Evolutionary conservation across 139 green algal genomes (phyloP).

Genomic region (Coccomyxa sp.): DNA sequence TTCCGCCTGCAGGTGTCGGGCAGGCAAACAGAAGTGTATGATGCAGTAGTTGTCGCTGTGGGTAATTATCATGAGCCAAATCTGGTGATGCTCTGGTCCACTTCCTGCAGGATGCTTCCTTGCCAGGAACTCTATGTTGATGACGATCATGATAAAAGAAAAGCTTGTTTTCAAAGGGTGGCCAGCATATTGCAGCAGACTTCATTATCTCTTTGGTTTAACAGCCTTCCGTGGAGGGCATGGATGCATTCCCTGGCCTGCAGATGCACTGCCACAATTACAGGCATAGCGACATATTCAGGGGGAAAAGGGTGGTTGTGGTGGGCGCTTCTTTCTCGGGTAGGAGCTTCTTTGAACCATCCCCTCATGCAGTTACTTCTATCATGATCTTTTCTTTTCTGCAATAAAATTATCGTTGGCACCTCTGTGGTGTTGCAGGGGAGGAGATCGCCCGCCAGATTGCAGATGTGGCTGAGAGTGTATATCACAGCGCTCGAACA

Average conservation of each 20-base stretch:
- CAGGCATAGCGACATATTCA: conserved; percentile 43
- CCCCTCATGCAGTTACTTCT: neutral
- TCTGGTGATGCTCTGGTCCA: conserved; percentile 20
- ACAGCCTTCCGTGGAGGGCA: conserved; percentile 25
- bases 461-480: conserved; percentile 32
- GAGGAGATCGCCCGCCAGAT: conserved; percentile 68
- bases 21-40: conserved; percentile 39
- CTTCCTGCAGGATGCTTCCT: too few species aligned
- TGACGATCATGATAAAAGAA: too few species aligned
- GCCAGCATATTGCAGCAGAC: neutral
- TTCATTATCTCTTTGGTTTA: neutral
- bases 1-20: neutral
- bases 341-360: neutral
- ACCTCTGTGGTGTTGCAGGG: conserved; percentile 14
- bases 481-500: conserved; percentile 56
- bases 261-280: conserved; percentile 78
- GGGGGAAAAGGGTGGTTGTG: conserved; percentile 52
- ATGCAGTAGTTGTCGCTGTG: conserved; percentile 80
- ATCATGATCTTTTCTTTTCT: neutral
- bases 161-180: neutral
- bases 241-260: conserved; percentile 32
- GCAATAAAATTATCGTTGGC: neutral
- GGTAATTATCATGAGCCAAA: conserved; percentile 78
- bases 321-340: conserved; percentile 47
- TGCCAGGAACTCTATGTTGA: too few species aligned